phyloP scores from a whole-genome alignment of 139 green algal species.

The Closterium sp. region DNA sequence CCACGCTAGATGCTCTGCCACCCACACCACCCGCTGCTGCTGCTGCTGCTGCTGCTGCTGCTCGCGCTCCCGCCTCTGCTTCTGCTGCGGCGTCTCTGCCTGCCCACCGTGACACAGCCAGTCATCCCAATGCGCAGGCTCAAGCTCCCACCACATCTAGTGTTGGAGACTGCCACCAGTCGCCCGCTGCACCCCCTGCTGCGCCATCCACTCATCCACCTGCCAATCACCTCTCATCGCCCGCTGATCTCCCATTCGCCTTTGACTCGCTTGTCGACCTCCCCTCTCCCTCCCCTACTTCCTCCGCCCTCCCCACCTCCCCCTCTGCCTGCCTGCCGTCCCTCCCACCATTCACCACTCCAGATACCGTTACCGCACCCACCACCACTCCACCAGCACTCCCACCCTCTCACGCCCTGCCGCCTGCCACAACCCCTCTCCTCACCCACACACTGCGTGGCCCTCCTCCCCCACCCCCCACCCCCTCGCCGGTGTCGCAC shows the following conservation, averaged over 20 bases:
- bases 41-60: background rate
- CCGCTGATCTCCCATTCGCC: background rate
- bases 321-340: background rate
- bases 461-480: background rate
- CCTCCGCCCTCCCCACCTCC: background rate
- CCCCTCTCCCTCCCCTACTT: background rate
- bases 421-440: background rate
- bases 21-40: background rate
- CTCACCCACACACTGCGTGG: background rate
- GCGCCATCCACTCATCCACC: background rate
- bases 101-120: too few species aligned
- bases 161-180: background rate
- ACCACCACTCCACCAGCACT: background rate
- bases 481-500: background rate
- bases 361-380: background rate
- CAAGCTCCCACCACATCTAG: too few species aligned
- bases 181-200: background rate
- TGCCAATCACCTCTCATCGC: background rate
- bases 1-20: background rate
- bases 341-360: background rate
- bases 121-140: background rate
- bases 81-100: background rate
- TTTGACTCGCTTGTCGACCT: background rate
- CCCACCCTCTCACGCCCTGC: background rate
- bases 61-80: background rate